These are phyloP conservation scores for Fraxinus velutina DNA, from an alignment of 305 asterid genomes.

Conservation along the genomic window DNA sequence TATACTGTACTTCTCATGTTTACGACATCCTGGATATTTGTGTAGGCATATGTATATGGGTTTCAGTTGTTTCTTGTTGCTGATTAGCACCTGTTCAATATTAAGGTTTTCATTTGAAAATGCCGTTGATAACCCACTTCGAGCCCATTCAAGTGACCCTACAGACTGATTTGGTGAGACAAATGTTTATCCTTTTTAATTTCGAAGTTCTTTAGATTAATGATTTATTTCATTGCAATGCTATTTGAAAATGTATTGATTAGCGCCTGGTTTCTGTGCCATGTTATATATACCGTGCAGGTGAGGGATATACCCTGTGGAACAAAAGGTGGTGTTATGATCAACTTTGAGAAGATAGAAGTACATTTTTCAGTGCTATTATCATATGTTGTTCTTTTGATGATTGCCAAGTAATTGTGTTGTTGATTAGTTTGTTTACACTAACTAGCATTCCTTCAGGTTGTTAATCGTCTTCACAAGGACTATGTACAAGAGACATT, in stretches of 20 bases:
- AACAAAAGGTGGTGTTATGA: constrained; percentile 99
- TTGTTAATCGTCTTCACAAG: constrained; percentile 90
- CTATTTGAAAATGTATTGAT: background rate
- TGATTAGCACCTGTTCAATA: constrained; percentile 18
- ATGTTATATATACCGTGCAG: constrained; percentile 47
- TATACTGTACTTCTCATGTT: constrained; percentile 3
- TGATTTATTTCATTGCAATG: constrained; percentile 10
- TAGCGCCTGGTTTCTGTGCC: background rate
- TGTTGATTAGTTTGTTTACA: constrained; percentile 36
- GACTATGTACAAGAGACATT: constrained; percentile 77
- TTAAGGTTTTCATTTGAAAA: constrained; percentile 76
- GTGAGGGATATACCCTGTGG: constrained; percentile 98
- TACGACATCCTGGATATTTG: constrained; percentile 3
- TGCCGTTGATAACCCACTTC: constrained; percentile 84
- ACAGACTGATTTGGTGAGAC: constrained; percentile 88
- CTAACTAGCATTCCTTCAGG: constrained; percentile 46
- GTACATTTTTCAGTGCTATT: constrained; percentile 45
- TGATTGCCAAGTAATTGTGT: background rate
- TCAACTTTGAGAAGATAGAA: constrained; percentile 86
- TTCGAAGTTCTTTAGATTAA: background rate
- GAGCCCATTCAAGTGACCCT: constrained; percentile 97
- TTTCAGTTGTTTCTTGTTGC: constrained; percentile 5
- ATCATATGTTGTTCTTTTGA: constrained; percentile 2
- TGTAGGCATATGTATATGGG: constrained; percentile 6
- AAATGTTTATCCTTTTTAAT: constrained; percentile 16